Evolutionary conservation across 2,329 filamentous ascomycete species (phyloP).

Genomic region (Stachybotrys elegans): DNA sequence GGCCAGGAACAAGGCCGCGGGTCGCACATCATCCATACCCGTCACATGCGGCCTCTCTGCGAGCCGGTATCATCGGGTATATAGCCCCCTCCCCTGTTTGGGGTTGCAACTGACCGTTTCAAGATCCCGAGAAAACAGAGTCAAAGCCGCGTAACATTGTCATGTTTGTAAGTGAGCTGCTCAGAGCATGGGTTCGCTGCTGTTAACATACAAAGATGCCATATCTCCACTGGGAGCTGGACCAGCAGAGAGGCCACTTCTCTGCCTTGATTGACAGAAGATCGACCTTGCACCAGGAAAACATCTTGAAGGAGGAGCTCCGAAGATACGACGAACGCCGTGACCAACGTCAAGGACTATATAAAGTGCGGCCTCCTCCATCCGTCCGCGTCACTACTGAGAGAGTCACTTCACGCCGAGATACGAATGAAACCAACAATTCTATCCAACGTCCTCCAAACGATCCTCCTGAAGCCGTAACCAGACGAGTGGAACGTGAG

Average conservation of each 20-base stretch:
- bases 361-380: not conserved
- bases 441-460: not conserved
- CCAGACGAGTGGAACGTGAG: not conserved
- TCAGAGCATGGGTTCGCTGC: too few species aligned
- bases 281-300: not conserved
- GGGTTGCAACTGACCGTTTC: not conserved
- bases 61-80: conserved; percentile 3
- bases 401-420: not conserved
- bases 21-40: conserved; percentile 3
- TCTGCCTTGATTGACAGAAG: not conserved
- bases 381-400: too few species aligned
- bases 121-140: not conserved
- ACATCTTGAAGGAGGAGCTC: not conserved
- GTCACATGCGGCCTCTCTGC: conserved; percentile 3
- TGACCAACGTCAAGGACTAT: not conserved
- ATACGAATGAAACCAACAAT: not conserved
- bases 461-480: not conserved
- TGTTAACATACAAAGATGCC: conserved; percentile 3
- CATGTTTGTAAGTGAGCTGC: conserved; percentile 1
- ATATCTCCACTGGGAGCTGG: conserved; percentile 5
- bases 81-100: not conserved
- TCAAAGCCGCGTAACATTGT: conserved; percentile 3
- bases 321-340: not conserved
- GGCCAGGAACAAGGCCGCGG: conserved; percentile 5
- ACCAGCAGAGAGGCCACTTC: conserved; percentile 1